Base-by-base conservation (phyloP, 345 rosid species). In the Eucalyptus decipiens region DNA sequence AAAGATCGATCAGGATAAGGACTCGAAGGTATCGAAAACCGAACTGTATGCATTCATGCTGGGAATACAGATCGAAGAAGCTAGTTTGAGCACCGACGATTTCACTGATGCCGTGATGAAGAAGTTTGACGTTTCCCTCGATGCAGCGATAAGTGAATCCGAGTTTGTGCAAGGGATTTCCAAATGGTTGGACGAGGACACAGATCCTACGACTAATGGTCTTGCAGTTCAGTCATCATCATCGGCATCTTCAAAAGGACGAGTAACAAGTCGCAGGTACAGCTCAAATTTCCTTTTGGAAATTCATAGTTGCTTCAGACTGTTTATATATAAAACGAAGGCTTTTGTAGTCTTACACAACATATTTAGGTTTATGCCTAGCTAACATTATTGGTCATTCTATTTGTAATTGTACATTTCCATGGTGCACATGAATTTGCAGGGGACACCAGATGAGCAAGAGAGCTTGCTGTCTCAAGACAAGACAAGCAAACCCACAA, bases 41-140 rank as follows among this genome's bases (percentile, higher is more conserved):
- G 94, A 93, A 80, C 92, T 94, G 86, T 90, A 90, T 32, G 90
- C 94, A 34, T 89, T 94, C 86, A 85, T 94, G 19, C 52, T 93
- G 3, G 95, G 95, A 86, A 87, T 91, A 80, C 92, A 93, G 85
- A 89, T 93, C 26, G 90, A 91, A 88, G 92, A 88, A 62, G 90
- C 72, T 34, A 91, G 91, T 37, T 47, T 93, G 80, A 72, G 80
- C 51, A 86, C 87, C 9, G 89, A 92, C 30, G 91, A 91, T 42
- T 89, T 87, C 80, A 88, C 85, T 4, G 42, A 87, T 43, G 90
- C 91, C 23, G 40, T 93, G 86, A 86, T 92, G 94, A 72, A 90
- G 40, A 88, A 90, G 85, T 94, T 94, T 56, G 94, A 92, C 32
- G 32, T 87, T 51, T 88, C 93, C 30, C 91, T 49, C 3, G 92